Conservation (phyloP, 768 basidiomycete genomes). For the Lactarius vividus region DNA sequence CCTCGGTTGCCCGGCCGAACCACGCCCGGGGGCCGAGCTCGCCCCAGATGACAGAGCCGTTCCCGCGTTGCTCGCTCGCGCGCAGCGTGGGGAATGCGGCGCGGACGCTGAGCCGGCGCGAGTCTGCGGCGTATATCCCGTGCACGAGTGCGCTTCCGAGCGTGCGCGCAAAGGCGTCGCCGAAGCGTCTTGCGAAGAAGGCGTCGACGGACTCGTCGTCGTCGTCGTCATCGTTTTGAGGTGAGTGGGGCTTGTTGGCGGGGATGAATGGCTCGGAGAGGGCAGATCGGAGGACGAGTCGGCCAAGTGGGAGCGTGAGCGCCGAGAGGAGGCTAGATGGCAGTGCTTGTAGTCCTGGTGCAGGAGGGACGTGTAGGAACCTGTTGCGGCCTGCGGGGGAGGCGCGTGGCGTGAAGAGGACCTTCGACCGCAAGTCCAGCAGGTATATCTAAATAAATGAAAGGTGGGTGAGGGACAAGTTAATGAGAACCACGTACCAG, state of each 20-base stretch:
- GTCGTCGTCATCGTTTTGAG: conserved; percentile 1
- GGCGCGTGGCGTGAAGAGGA: conserved; percentile 64
- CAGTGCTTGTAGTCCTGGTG: conserved; percentile 50
- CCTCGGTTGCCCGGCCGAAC: conserved; percentile 19
- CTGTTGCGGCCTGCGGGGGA: conserved; percentile 76
- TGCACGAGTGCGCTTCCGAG: conserved; percentile 81
- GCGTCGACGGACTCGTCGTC: conserved; percentile 80
- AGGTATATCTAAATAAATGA: conserved; percentile 57
- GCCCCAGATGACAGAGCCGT: conserved; percentile 70
- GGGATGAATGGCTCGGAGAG: conserved; percentile 54
- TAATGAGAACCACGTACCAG: conserved; percentile 51
- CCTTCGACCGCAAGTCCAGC: conserved; percentile 53
- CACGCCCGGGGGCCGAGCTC: conserved; percentile 37
- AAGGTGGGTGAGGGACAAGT: neutral
- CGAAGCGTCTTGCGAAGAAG: conserved; percentile 74
- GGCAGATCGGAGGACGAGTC: conserved; percentile 51
- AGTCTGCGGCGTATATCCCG: conserved; percentile 90
- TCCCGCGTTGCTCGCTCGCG: conserved; percentile 62
- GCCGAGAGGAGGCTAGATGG: conserved; percentile 43
- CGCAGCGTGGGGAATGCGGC: conserved; percentile 75
- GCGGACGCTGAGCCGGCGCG: conserved; percentile 67
- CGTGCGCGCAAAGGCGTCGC: conserved; percentile 63
- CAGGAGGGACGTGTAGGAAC: conserved; percentile 59
- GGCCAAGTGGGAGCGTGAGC: conserved; percentile 39
- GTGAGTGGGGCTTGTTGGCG: neutral